Base-by-base conservation (phyloP, 1,139 yeast genomes). In the Pichia cactophila region DNA sequence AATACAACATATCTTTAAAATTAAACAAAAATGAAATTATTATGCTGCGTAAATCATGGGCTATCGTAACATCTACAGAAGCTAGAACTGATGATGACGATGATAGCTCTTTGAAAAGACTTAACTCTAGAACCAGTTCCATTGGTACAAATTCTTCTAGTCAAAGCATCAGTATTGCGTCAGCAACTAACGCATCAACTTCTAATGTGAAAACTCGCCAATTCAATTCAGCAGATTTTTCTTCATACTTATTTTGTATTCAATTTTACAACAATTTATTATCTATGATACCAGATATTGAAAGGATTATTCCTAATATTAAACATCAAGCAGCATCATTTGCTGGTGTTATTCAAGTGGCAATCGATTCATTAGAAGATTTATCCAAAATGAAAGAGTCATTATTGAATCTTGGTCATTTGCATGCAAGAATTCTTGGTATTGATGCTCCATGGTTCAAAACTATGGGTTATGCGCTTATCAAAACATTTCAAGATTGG, bases 381-480 rank as follows among this genome's bases (percentile, higher is more conserved):
- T 53, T 67, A 29, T 63, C 69, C 1, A 65, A 66, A 5, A 69
- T 86, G 58, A 82, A 84, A 58, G 84, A 76, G 43, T 82, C 81
- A 53, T 68, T 86, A 46, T 71, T 71, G 46, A 76, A 77, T 45
- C 68, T 86, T 56, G 95, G 92, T 2, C 85, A 85, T 63, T 71
- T 88, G 49, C 95, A 86, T 63, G 71, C 88, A 4, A 70, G 95
- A 54, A 81, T 86, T 46, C 70, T 86, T 55, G 88, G 86, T 14
- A 83, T 86, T 45, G 89, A 83, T 56, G 80, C 87, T 0, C 74
- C 75, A 9, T 83, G 82, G 63, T 86, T 83, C 61, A 87, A 84
- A 63, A 67, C 83, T 43, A 83, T 87, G 83, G 95, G 95, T 1
- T 80, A 80, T 54, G 94, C 94, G 0, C 70, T 87, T 48, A 71